Evolutionary conservation across 2,329 filamentous ascomycete species (phyloP).

Genomic region (Samsoniella hepiali): DNA sequence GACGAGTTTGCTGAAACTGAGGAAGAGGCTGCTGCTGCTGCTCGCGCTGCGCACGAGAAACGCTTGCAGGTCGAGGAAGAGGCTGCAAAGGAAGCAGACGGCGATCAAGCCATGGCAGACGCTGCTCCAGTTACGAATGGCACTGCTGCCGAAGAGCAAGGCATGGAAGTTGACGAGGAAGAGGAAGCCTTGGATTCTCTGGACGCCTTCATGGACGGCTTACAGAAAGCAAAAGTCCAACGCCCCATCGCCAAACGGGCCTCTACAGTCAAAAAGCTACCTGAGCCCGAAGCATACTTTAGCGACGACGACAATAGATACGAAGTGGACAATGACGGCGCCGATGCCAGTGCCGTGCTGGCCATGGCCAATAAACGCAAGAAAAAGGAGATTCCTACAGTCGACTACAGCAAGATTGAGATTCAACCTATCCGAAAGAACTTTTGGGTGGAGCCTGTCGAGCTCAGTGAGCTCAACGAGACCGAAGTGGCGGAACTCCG

Average conservation of each 20-base stretch:
- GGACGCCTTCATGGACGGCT: conserved; percentile 91
- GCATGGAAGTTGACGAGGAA: conserved; percentile 56
- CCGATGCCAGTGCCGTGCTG: conserved; percentile 46
- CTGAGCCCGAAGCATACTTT: conserved; percentile 81
- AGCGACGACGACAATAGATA: conserved; percentile 73
- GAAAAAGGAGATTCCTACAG: conserved; percentile 89
- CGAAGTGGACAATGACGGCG: conserved; percentile 42
- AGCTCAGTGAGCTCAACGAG: conserved; percentile 78
- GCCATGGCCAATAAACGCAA: conserved; percentile 66
- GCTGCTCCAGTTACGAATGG: conserved; percentile 22
- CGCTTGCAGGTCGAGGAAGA: conserved; percentile 57
- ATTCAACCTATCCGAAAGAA: conserved; percentile 86
- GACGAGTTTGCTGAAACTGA: conserved; percentile 79
- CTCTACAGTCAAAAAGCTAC: conserved; percentile 46
- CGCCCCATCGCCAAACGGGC: conserved; percentile 28
- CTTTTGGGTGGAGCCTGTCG: conserved; percentile 89
- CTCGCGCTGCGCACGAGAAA: conserved; percentile 79
- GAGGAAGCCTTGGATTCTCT: conserved; percentile 80
- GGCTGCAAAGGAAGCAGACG: conserved; percentile 34
- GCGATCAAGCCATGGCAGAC: conserved; percentile 33
- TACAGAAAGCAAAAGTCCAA: conserved; percentile 53
- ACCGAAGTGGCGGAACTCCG: conserved; percentile 79
- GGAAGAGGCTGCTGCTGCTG: conserved; percentile 82
- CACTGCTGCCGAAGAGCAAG: conserved; percentile 31
- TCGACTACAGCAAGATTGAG: conserved; percentile 83